phyloP scores from a whole-genome alignment of 2,329 filamentous ascomycete genomes.

The Trichoderma koningii region DNA sequence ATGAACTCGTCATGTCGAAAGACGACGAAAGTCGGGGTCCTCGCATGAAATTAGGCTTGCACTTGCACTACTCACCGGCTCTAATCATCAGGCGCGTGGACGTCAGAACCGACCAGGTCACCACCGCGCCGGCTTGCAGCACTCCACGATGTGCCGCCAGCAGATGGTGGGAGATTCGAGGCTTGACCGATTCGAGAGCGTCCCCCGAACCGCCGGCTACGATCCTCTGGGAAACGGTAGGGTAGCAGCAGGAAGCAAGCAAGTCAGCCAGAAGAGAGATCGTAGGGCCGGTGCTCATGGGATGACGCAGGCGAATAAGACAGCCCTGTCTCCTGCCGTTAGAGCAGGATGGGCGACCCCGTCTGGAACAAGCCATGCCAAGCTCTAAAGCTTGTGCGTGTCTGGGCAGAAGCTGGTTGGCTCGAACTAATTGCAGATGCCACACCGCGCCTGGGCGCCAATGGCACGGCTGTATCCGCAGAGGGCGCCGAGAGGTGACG shows the following conservation, averaged over 20 bases:
- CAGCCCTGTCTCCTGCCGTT: constrained; percentile 36
- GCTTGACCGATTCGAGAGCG: constrained; percentile 38
- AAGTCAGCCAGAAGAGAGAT: neutral
- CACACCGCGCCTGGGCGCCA: constrained; percentile 39
- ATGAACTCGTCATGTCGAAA: constrained; percentile 1
- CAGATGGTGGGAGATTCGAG: constrained; percentile 8
- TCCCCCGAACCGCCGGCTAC: constrained; percentile 36
- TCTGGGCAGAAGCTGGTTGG: constrained; percentile 32
- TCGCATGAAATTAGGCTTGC: constrained; percentile 26
- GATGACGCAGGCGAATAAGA: constrained; percentile 13
- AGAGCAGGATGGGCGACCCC: constrained; percentile 9
- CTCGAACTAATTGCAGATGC: constrained; percentile 30
- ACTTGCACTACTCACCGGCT: constrained; percentile 17
- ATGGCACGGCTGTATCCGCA: constrained; percentile 41
- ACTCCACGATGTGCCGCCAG: constrained; percentile 16
- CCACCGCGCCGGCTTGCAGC: constrained; percentile 7
- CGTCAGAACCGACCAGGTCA: constrained; percentile 27
- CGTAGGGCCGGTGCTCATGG: constrained; percentile 20
- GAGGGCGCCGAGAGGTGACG: constrained; percentile 38
- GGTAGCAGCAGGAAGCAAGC: neutral
- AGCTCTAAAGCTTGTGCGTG: constrained; percentile 29
- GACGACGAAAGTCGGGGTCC: constrained; percentile 18
- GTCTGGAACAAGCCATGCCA: constrained; percentile 23
- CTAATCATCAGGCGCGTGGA: constrained; percentile 27
- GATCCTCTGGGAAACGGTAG: constrained; percentile 28